Base-by-base conservation (phyloP, 2,329 filamentous ascomycete species). In the Colletotrichum caudatum region DNA sequence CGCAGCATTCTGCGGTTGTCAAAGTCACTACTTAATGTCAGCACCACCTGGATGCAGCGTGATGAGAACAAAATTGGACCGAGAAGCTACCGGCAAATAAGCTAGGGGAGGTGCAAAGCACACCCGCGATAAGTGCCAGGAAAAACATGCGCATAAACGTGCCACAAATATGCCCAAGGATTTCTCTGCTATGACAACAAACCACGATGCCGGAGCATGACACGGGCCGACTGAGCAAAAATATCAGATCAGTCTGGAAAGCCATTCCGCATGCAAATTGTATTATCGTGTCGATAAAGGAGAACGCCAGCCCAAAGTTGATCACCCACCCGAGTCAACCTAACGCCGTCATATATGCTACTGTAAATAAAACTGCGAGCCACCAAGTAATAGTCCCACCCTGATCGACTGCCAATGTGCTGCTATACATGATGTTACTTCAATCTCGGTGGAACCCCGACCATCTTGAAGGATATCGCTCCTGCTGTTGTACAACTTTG, bases 391-490 rank as follows among this genome's bases (percentile, higher is more conserved):
- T 41, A 33, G 58, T 16, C 16, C 20, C 51, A 18, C 48, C n/a
- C 9, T 33, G 26, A 6, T 14, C 29, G 33, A 48, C 44, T 61
- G 18, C n/a, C 35, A n/a, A 41, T 51, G 18, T 39, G 23, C 20
- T 33, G 53, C 18, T 39, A 44, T 53, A n/a, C 73, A 59, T 37
- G 39, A 46, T 53, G 23, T 72, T 56, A 12, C 53, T 54, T 58
- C 71, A 51, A 69, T 71, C 64, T 56, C 8, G 64, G 66, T 54
- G 76, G 64, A 76, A 66, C 74, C 9, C 66, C n/a, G 66, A 72
- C 66, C 61, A 71, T 33, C 67, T 71, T 14, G 70, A 72, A 37
- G 84, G 84, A 53, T 83, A 85, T 74, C 84, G 81, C 74, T 87
- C 85, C 65, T 81, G 79, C 23, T 78, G 70, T 26, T 70, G 70